Conservation (phyloP, 768 basidiomycete genomes). For the Tylopilus rubrobrunneus region DNA sequence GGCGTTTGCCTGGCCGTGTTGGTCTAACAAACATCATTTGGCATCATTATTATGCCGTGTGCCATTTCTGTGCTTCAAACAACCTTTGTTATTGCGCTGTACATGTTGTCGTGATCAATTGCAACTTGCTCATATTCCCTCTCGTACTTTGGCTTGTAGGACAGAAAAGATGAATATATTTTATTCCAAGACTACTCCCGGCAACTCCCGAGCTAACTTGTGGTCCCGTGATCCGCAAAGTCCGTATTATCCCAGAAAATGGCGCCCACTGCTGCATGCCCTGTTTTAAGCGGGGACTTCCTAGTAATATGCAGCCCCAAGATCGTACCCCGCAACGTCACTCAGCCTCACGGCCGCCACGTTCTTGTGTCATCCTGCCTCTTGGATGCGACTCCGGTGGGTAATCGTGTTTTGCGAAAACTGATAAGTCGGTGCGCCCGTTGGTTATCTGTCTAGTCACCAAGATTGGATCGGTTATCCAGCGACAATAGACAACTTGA, state of each 20-base stretch:
- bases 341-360: neutral
- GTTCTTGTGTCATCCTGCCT: neutral
- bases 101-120: constrained; percentile 27
- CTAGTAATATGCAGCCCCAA: neutral
- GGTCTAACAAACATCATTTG: constrained; percentile 20
- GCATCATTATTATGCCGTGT: constrained; percentile 21
- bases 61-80: constrained; percentile 21
- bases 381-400: too few species aligned
- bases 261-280: neutral
- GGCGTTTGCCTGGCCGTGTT: constrained; percentile 9
- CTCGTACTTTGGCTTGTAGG: constrained; percentile 10
- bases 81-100: constrained; percentile 22
- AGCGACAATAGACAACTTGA: too few species aligned
- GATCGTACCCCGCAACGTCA: neutral
- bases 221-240: neutral
- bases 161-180: constrained; percentile 17
- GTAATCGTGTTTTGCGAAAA: too few species aligned
- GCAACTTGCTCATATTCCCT: constrained; percentile 26
- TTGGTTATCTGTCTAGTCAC: too few species aligned
- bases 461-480: too few species aligned
- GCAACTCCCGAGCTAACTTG: constrained; percentile 2
- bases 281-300: neutral
- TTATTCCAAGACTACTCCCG: neutral
- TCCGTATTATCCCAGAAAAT: neutral
- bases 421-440: too few species aligned